A percentile compares a stretch with the other conserved stretches of the same genome.
phyloP scores from a whole-genome alignment of 2,329 filamentous ascomycete species.

The Zelopaecilomyces penicillatus region DNA sequence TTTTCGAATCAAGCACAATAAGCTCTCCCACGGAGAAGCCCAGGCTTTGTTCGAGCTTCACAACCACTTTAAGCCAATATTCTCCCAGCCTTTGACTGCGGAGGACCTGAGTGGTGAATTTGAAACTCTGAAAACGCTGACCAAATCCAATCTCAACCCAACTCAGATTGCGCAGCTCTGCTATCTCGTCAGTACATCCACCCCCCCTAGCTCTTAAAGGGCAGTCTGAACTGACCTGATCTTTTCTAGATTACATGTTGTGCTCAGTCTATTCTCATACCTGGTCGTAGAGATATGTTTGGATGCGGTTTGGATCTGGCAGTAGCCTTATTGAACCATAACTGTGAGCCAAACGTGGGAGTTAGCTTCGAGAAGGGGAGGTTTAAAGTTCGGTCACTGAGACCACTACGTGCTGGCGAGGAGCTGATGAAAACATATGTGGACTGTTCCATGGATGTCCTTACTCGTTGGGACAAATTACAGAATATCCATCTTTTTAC shows the following conservation, averaged over 20 bases:
- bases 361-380: constrained; percentile 1
- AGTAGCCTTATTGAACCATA: constrained; percentile 3
- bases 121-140: background rate
- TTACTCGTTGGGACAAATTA: constrained; percentile 1
- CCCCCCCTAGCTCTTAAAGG: no score
- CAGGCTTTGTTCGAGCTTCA: background rate
- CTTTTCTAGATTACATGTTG: no score
- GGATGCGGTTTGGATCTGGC: constrained; percentile 4
- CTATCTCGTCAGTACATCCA: constrained; percentile 1
- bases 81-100: no score
- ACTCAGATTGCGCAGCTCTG: constrained; percentile 3
- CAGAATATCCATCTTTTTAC: constrained; percentile 1
- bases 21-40: constrained; percentile 1
- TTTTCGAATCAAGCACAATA: constrained; percentile 1
- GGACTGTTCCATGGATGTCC: constrained; percentile 2
- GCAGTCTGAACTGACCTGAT: no score
- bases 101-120: no score
- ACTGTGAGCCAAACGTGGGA: constrained; percentile 6
- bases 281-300: background rate
- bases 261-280: no score
- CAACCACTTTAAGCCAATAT: background rate
- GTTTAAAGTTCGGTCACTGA: background rate
- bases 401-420: background rate
- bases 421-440: constrained; percentile 5
- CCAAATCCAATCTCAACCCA: constrained; percentile 1